Evolutionary conservation across 2,329 filamentous ascomycete genomes (phyloP), one percentile per base, ranked within the genome.

Genomic region (Tolypocladium tropicale): DNA sequence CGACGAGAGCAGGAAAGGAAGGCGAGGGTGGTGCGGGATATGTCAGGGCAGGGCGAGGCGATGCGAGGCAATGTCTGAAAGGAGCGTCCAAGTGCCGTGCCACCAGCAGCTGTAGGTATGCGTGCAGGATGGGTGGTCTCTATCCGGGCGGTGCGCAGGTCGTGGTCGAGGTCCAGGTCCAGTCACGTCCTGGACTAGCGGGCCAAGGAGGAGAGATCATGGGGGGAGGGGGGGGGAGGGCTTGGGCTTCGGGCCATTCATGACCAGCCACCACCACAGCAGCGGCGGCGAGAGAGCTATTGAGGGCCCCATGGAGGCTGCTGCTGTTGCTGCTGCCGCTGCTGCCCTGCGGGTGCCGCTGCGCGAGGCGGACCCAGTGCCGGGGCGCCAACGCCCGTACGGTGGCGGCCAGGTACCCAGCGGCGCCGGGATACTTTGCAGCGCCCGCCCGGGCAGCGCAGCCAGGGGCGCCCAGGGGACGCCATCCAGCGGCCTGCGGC

Each of bases 81-180:
- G 37, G 41, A 48, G 30, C 41, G 28, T 46, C 49, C 36, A 53
- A 55, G 43, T 55, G 50, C 54, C 54, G 54, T 52, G 53, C 53
- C 53, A 48, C 53, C 53, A 54, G 33, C 28, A 49, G 25, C 25
- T 18, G 46, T 32, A 32, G 34, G 37, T 41, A 46, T 43, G 25
- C 30, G 30, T 48, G 39, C 39, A 36, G 25, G 34, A 28, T 18
- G 46, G 46, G 46, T 28, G 46, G n/a, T n/a, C n/a, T n/a, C n/a
- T n/a, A 50, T 32, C 28, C 10, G 18, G 46, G 28, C 21, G 46
- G 46, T 33, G 46, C 32, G 46, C 46, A 32, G 46, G 46, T 49
- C 46, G 28, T 50, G 46, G 46, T 50, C 46, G 46, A 50, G 46
- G 46, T 33, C 46, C 46, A 30, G 16, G 46, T 11, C 46, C n/a